These are phyloP conservation scores for Coemansia sp. DNA, from an alignment of 192 early-diverging fungal genomes.

Conservation along the genomic window DNA sequence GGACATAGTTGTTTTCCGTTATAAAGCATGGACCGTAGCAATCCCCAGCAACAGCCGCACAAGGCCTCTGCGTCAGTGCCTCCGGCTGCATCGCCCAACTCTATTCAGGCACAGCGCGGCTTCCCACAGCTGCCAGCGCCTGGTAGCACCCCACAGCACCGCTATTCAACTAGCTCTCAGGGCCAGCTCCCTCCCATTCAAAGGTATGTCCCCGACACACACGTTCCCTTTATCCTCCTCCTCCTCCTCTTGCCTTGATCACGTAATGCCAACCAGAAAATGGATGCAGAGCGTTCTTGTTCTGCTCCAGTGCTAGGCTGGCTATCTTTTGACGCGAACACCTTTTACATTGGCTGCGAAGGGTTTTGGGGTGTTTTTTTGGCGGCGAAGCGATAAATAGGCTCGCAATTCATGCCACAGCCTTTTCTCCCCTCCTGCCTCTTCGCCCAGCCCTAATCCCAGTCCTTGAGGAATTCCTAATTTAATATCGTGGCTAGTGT, in stretches of 20 bases:
- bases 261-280: no score
- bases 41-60: constrained; percentile 17
- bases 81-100: neutral
- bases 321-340: neutral
- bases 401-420: neutral
- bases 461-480: no score
- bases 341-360: neutral
- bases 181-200: constrained; percentile 50
- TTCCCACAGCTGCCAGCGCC: constrained; percentile 12
- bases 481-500: neutral
- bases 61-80: constrained; percentile 6
- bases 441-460: neutral
- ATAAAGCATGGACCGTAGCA: constrained; percentile 16
- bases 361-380: neutral
- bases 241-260: neutral
- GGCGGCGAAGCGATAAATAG: neutral
- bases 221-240: neutral
- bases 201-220: constrained; percentile 33
- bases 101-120: constrained; percentile 19
- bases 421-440: neutral
- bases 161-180: constrained; percentile 24
- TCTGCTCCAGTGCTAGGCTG: no score
- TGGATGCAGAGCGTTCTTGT: no score
- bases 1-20: neutral
- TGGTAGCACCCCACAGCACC: constrained; percentile 15